Evolutionary conservation across 1,139 yeast genomes (phyloP), one percentile per base, ranked within the genome.

Genomic region (Zygoascus hellenicus): DNA sequence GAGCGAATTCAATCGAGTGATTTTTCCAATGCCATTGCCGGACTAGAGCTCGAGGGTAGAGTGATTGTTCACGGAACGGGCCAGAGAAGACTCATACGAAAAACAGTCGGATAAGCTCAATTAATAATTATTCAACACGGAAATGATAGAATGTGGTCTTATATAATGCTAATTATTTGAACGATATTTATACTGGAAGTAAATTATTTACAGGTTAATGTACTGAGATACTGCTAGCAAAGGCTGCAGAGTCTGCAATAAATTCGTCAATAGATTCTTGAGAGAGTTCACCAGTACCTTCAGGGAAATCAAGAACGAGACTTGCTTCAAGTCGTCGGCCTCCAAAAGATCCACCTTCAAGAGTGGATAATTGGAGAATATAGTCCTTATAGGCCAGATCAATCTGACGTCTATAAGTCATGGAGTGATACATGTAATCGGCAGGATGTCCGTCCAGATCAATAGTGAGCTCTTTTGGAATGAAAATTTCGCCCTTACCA

Each of bases 1-100:
- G 75, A 76, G 46, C 74, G 81, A 49, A 81, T 89, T 7, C 96
- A 88, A 57, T 77, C 81, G 58, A 62, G 69, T 44, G 96, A 87
- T 49, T 70, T 90, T 45, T 74, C 79, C 36, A 90, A 81, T 41
- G 82, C 81, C 2, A 63, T 90, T 48, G 74, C 81, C 50, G 73
- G 87, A 50, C 72, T 90, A 56, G 85, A 76, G 51, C 85, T 80
- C 51, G 97, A 89, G 60, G 90, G 89, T 43, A 78, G 78, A 59
- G 66, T 90, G 26, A 73, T 78, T 5, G 81, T 86, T 44, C 71
- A 79, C 39, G 96, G 96, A 15, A 88, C 83, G 50, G 84, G 87
- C 47, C 78, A 77, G 49, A 74, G 89, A 59, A 76, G 90, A 64
- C 75, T 80, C 19, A 75, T 87, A 45, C 74, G 87, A 51, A 72